Conservation (phyloP, 1,139 yeast genomes). For the Pichia sp. region DNA sequence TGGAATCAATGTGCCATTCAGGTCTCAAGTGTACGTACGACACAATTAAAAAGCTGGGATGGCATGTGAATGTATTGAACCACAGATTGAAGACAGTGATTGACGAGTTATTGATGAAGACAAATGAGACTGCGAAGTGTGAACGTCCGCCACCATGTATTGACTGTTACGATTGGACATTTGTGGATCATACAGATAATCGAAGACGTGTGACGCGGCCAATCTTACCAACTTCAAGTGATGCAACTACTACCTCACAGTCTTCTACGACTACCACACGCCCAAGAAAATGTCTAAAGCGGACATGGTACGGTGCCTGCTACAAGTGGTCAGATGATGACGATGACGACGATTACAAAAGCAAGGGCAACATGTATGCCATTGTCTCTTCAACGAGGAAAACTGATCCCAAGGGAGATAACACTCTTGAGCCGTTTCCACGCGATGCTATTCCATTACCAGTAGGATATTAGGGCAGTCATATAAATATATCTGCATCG, state of each 20-base stretch:
- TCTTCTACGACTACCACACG: constrained; percentile 16
- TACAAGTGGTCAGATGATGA: constrained; percentile 28
- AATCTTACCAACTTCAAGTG: constrained; percentile 3
- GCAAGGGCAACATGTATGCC: too few relatives aligned
- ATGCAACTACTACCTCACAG: constrained; percentile 14
- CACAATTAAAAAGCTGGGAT: constrained; percentile 81
- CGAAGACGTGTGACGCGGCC: constrained; percentile 15
- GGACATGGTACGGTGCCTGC: constrained; percentile 32
- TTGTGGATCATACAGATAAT: constrained; percentile 40
- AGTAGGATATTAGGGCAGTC: too few relatives aligned
- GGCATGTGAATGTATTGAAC: constrained; percentile 83
- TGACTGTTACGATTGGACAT: constrained; percentile 93
- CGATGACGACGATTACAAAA: constrained; percentile 13
- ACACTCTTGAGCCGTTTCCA: too few relatives aligned
- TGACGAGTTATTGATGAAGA: constrained; percentile 64
- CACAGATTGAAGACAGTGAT: constrained; percentile 91
- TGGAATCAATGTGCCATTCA: constrained; percentile 95
- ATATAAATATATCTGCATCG: too few relatives aligned
- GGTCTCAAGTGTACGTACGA: constrained; percentile 88
- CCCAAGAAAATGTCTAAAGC: constrained; percentile 24
- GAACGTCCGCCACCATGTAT: constrained; percentile 68
- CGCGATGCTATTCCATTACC: too few relatives aligned
- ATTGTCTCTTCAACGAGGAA: too few relatives aligned
- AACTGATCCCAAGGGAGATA: too few relatives aligned
- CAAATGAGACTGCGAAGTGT: constrained; percentile 76